Evolutionary conservation across 2,329 filamentous ascomycete genomes (phyloP).

Genomic region (Gnomoniopsis smithogilvyi): DNA sequence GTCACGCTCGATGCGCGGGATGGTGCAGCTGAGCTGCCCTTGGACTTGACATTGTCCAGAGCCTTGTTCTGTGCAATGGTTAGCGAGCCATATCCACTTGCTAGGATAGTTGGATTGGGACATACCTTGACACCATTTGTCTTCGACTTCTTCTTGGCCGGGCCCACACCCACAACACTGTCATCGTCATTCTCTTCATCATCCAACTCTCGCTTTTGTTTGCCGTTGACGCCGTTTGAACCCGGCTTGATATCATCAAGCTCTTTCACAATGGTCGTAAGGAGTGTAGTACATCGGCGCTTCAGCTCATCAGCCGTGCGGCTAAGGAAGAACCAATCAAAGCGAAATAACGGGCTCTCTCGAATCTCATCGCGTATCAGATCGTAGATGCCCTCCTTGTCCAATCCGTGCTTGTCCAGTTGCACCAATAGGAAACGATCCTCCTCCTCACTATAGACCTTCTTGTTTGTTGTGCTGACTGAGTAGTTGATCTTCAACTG

Average conservation of each 20-base stretch:
- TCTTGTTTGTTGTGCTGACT: slow-evolving; percentile 98
- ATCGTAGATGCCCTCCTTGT: slow-evolving; percentile 87
- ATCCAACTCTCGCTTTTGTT: slow-evolving; percentile 69
- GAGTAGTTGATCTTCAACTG: slow-evolving; percentile 99
- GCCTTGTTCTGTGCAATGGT: slow-evolving; percentile 73
- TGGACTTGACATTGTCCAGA: slow-evolving; percentile 84
- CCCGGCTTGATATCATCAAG: slow-evolving; percentile 68
- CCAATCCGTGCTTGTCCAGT: slow-evolving; percentile 87
- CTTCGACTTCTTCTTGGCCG: slow-evolving; percentile 94
- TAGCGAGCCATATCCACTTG: neutral
- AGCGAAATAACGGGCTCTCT: slow-evolving; percentile 90
- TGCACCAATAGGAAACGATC: slow-evolving; percentile 93
- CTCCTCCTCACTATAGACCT: slow-evolving; percentile 98
- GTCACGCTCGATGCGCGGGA: slow-evolving; percentile 87
- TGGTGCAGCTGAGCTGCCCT: slow-evolving; percentile 70
- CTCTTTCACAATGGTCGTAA: slow-evolving; percentile 92
- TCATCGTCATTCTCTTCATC: slow-evolving; percentile 86
- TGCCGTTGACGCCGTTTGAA: slow-evolving; percentile 63
- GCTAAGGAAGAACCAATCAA: slow-evolving; percentile 99
- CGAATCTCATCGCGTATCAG: slow-evolving; percentile 96
- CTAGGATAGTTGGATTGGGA: slow-evolving; percentile 18
- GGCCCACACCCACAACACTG: slow-evolving; percentile 72
- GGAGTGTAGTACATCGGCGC: slow-evolving; percentile 85
- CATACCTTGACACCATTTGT: slow-evolving; percentile 76
- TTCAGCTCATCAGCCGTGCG: slow-evolving; percentile 90